Evolutionary conservation across 164 flowering plant species (phyloP).

Genomic region (Tinospora cordifolia): DNA sequence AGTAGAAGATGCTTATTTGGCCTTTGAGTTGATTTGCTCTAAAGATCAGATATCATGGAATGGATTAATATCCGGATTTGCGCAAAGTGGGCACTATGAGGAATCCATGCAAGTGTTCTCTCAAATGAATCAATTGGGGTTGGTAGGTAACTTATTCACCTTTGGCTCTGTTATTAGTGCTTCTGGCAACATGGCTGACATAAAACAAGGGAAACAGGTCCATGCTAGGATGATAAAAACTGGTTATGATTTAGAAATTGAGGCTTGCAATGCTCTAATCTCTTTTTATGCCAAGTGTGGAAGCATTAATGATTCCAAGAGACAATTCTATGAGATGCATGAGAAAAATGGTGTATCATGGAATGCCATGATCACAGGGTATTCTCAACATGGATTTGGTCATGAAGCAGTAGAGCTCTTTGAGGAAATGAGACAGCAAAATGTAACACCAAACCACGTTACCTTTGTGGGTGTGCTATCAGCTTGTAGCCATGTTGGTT

Average conservation of each 20-base stretch:
- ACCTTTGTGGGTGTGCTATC: conserved; percentile 30
- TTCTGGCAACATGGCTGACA: conserved; percentile 5
- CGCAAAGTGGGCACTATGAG: conserved; percentile 7
- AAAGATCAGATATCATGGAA: conserved; percentile 5
- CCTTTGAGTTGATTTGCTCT: neutral
- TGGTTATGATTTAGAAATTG: neutral
- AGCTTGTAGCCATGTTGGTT: conserved; percentile 36
- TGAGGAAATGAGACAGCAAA: conserved; percentile 21
- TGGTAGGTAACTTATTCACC: conserved; percentile 5
- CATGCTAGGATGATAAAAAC: conserved; percentile 5
- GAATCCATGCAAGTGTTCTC: conserved; percentile 5
- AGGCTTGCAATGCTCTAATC: conserved; percentile 5
- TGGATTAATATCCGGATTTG: conserved; percentile 8
- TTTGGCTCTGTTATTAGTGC: conserved; percentile 6
- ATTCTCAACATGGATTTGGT: conserved; percentile 27
- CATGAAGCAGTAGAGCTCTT: conserved; percentile 24
- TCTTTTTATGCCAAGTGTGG: conserved; percentile 7
- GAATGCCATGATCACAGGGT: conserved; percentile 29
- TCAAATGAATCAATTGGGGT: neutral
- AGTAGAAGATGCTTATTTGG: conserved; percentile 15
- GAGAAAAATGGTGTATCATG: conserved; percentile 27
- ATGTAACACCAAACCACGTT: conserved; percentile 22
- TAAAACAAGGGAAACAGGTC: conserved; percentile 1
- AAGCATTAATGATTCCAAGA: conserved; percentile 7
- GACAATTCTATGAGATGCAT: conserved; percentile 10